Evolutionary conservation across 495 filamentous ascomycete genomes (phyloP).

Genomic region (Xylaria castorea): DNA sequence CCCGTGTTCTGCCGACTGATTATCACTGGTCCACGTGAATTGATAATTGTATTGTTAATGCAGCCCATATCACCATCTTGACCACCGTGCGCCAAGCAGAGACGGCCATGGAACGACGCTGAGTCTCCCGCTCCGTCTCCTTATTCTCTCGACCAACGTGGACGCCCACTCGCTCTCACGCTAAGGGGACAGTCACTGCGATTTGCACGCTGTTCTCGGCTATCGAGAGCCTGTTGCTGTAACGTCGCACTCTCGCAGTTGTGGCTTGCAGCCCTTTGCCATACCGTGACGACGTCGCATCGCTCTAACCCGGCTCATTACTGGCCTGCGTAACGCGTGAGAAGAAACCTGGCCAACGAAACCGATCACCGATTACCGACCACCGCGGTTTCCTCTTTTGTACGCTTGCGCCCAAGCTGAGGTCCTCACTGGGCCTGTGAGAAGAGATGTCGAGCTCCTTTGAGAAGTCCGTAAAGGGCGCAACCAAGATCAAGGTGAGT

Average conservation of each 20-base stretch:
- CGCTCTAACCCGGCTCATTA: not conserved
- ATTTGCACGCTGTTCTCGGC: slow-evolving; percentile 11
- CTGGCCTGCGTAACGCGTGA: slow-evolving; percentile 13
- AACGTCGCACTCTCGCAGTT: slow-evolving; percentile 1
- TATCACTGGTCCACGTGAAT: slow-evolving; percentile 14
- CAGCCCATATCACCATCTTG: slow-evolving; percentile 20
- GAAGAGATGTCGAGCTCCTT: slow-evolving; percentile 77
- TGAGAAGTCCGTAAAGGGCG: slow-evolving; percentile 92
- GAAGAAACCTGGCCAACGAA: not conserved
- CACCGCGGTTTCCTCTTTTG: not conserved
- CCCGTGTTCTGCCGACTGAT: not conserved
- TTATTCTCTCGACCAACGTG: slow-evolving; percentile 5
- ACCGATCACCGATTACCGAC: slow-evolving; percentile 1
- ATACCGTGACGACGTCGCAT: slow-evolving; percentile 22
- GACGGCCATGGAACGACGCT: slow-evolving; percentile 30
- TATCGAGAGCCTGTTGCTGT: not conserved
- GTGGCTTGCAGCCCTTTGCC: slow-evolving; percentile 19
- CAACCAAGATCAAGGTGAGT: slow-evolving; percentile 90
- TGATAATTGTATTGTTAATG: slow-evolving; percentile 31
- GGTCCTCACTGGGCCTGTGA: not conserved
- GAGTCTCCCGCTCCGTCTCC: slow-evolving; percentile 22
- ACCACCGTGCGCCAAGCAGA: slow-evolving; percentile 20
- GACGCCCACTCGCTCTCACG: not conserved
- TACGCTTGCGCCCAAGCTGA: not conserved
- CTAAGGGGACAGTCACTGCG: not conserved